These are phyloP conservation scores for Fusarium chlamydosporum DNA, from an alignment of 2,329 filamentous ascomycete genomes.

Conservation along the genomic window DNA sequence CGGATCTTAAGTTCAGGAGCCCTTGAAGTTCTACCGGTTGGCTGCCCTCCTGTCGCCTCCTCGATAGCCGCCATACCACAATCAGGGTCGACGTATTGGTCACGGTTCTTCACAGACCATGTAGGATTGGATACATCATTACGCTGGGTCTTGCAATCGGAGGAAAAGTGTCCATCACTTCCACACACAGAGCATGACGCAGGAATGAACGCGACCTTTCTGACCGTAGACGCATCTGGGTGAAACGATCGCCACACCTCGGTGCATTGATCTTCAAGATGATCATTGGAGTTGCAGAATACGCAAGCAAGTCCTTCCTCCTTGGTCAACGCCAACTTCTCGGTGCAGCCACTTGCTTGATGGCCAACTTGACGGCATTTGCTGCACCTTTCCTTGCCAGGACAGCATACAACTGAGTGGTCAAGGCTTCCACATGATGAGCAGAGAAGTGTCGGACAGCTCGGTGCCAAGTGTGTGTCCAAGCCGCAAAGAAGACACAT, in stretches of 20 bases:
- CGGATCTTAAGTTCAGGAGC: conserved; percentile 54
- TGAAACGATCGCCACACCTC: conserved; percentile 72
- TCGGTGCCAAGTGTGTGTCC: conserved; percentile 60
- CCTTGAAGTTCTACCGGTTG: conserved; percentile 40
- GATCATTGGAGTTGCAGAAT: conserved; percentile 68
- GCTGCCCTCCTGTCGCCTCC: conserved; percentile 48
- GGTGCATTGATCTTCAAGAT: conserved; percentile 72
- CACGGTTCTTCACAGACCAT: conserved; percentile 66
- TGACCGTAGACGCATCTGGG: conserved; percentile 57
- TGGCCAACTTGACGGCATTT: conserved; percentile 77
- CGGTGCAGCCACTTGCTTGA: conserved; percentile 63
- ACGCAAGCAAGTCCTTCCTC: conserved; percentile 71
- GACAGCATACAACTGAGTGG: conserved; percentile 67
- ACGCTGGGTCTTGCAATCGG: conserved; percentile 63
- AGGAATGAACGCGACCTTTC: conserved; percentile 65
- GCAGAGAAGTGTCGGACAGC: conserved; percentile 65
- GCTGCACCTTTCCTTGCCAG: conserved; percentile 64
- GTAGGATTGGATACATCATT: conserved; percentile 57
- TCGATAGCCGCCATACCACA: conserved; percentile 59
- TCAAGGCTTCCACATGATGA: conserved; percentile 61
- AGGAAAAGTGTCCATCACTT: conserved; percentile 66
- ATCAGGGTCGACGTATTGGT: conserved; percentile 64
- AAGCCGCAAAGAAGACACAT: conserved; percentile 68
- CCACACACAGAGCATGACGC: conserved; percentile 71
- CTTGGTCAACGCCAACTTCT: conserved; percentile 67